These are phyloP conservation scores for Tripidium arundinaceum DNA, from an alignment of 202 grass and related monocot genomes.

Conservation along the genomic window DNA sequence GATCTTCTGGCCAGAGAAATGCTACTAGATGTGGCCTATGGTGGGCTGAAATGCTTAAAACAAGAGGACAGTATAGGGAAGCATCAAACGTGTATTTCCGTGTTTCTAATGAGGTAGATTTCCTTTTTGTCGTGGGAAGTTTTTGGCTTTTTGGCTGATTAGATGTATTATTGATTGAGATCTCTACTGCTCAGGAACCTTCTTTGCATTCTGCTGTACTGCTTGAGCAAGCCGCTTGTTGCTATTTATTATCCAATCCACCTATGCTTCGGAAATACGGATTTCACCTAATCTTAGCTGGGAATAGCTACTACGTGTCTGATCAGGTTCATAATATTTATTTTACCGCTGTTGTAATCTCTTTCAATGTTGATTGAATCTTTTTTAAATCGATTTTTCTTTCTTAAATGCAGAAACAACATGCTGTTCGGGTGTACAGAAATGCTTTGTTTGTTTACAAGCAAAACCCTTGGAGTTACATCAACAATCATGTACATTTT, in stretches of 20 bases:
- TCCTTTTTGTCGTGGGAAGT: neutral
- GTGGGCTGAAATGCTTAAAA: constrained; percentile 99
- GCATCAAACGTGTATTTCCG: constrained; percentile 89
- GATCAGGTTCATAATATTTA: constrained; percentile 68
- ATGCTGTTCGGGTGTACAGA: constrained; percentile 88
- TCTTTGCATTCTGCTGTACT: constrained; percentile 87
- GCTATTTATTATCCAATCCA: constrained; percentile 78
- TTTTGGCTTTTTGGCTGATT: constrained; percentile 27
- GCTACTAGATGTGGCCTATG: constrained; percentile 94
- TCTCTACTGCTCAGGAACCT: constrained; percentile 67
- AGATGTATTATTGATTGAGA: constrained; percentile 32
- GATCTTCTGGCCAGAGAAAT: constrained; percentile 79
- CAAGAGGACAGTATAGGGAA: constrained; percentile 76
- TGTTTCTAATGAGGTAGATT: constrained; percentile 89
- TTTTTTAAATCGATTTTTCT: constrained; percentile 15
- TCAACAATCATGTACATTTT: constrained; percentile 97
- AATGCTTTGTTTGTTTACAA: constrained; percentile 93
- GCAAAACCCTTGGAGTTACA: constrained; percentile 93
- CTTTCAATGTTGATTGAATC: constrained; percentile 15
- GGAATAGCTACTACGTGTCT: constrained; percentile 81
- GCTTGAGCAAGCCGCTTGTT: constrained; percentile 93
- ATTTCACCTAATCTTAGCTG: constrained; percentile 97
- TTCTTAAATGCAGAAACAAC: constrained; percentile 70
- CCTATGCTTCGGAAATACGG: constrained; percentile 96
- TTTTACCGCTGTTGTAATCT: neutral